A percentile compares a stretch with the other conserved stretches of the same genome.
Conservation (phyloP, 2,329 filamentous ascomycete species). For the Drechslerella coelobrocha region DNA sequence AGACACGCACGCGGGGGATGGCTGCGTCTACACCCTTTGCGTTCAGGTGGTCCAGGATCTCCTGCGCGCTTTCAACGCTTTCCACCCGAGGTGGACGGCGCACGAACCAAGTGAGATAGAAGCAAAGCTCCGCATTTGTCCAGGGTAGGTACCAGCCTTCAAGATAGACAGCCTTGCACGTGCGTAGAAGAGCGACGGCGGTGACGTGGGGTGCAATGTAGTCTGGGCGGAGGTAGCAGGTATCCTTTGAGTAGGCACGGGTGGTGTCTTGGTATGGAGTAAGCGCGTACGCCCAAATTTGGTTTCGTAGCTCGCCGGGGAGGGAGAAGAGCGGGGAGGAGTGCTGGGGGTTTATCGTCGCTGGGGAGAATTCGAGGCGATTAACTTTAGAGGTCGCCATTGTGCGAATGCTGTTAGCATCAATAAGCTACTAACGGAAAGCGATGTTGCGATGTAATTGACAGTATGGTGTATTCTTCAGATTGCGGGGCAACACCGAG, state of each 20-base stretch:
- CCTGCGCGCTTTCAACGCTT: slow-evolving; percentile 51
- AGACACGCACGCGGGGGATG: slow-evolving; percentile 58
- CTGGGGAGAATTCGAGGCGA: neutral
- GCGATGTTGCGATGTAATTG: no score
- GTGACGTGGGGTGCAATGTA: slow-evolving; percentile 59
- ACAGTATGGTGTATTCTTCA: neutral
- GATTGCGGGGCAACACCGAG: neutral
- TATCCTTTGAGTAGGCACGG: slow-evolving; percentile 5
- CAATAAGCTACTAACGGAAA: no score
- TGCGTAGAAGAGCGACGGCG: slow-evolving; percentile 59
- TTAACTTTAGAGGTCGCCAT: no score
- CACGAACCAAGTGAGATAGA: slow-evolving; percentile 57
- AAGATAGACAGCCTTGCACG: slow-evolving; percentile 60
- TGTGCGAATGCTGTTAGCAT: no score
- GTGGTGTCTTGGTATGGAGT: slow-evolving; percentile 58
- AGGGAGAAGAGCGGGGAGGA: slow-evolving; percentile 53
- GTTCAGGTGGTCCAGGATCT: slow-evolving; percentile 25
- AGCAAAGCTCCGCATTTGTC: slow-evolving; percentile 58
- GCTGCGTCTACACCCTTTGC: slow-evolving; percentile 51
- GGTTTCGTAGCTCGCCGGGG: slow-evolving; percentile 63
- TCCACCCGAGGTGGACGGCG: slow-evolving; percentile 56
- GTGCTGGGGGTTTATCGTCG: neutral
- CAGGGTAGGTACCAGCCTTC: slow-evolving; percentile 62
- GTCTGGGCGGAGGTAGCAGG: slow-evolving; percentile 59
- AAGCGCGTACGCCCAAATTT: slow-evolving; percentile 61